Evolutionary conservation across 2,329 filamentous ascomycete species (phyloP).

Genomic region (Curvularia sp.): DNA sequence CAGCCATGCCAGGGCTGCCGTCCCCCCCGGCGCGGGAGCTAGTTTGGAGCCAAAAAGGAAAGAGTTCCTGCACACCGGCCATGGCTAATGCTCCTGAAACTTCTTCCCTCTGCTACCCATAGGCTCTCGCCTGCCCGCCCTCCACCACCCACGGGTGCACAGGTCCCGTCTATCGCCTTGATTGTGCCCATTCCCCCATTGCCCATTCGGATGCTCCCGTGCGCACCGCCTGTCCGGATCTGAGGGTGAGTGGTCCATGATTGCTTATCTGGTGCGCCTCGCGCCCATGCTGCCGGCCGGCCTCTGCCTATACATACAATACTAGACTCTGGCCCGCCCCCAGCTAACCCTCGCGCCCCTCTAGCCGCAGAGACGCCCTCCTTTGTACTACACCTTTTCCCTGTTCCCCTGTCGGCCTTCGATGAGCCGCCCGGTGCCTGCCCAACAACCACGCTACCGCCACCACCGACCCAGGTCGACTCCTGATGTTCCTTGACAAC

Average conservation of each 20-base stretch:
- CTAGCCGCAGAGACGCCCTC: slow-evolving; percentile 16
- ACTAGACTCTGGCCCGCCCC: slow-evolving; percentile 31
- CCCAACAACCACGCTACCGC: slow-evolving; percentile 36
- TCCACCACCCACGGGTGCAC: slow-evolving; percentile 33
- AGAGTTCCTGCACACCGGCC: slow-evolving; percentile 42
- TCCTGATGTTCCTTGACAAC: slow-evolving; percentile 49
- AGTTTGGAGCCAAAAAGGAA: slow-evolving; percentile 41
- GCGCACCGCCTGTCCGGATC: slow-evolving; percentile 31
- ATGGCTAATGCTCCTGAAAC: slow-evolving; percentile 23
- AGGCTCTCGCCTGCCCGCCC: neutral
- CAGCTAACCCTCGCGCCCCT: slow-evolving; percentile 32
- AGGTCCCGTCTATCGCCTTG: slow-evolving; percentile 31
- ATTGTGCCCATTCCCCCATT: slow-evolving; percentile 31
- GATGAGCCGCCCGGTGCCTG: slow-evolving; percentile 40
- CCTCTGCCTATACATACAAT: slow-evolving; percentile 29
- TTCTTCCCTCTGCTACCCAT: slow-evolving; percentile 1
- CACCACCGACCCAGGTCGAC: slow-evolving; percentile 37
- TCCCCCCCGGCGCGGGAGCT: slow-evolving; percentile 46
- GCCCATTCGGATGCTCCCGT: slow-evolving; percentile 43
- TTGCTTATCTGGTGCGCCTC: slow-evolving; percentile 43
- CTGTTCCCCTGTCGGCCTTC: slow-evolving; percentile 32
- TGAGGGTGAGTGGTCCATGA: slow-evolving; percentile 33
- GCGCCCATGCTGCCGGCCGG: slow-evolving; percentile 18
- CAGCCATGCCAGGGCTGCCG: slow-evolving; percentile 35
- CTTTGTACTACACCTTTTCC: slow-evolving; percentile 10